A percentile compares a stretch with the other conserved stretches of the same genome.
phyloP scores from a whole-genome alignment of 2,329 filamentous ascomycete genomes.

The Stemphylium beticola region DNA sequence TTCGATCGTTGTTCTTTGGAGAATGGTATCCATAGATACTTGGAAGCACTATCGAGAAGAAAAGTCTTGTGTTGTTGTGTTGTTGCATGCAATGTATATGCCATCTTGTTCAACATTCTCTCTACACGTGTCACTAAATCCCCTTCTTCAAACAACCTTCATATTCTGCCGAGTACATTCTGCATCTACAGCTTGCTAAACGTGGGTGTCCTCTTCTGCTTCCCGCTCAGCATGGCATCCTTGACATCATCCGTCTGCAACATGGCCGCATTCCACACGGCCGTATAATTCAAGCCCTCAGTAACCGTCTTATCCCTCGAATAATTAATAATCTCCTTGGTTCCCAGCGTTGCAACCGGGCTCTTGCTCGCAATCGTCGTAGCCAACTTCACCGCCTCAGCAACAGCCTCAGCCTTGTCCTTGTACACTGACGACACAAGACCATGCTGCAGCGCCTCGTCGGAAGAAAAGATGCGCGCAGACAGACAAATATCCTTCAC shows the following conservation, averaged over 20 bases:
- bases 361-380: conserved; percentile 76
- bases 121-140: no score
- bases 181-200: conserved; percentile 78
- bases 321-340: conserved; percentile 85
- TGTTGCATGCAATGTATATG: not conserved
- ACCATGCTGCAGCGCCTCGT: conserved; percentile 73
- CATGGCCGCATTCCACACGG: conserved; percentile 84
- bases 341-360: conserved; percentile 84
- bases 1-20: not conserved
- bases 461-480: conserved; percentile 70
- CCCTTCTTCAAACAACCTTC: no score
- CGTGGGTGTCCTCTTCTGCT: conserved; percentile 78
- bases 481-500: conserved; percentile 79
- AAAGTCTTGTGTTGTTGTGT: not conserved
- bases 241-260: conserved; percentile 81
- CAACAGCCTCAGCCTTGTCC: conserved; percentile 66
- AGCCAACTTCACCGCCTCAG: conserved; percentile 68
- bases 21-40: not conserved
- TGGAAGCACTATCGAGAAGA: not conserved
- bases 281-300: conserved; percentile 82
- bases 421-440: conserved; percentile 71
- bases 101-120: no score
- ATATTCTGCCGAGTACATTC: no score
- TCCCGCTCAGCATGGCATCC: conserved; percentile 73
- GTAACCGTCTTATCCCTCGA: conserved; percentile 77